Evolutionary conservation across 2,329 filamentous ascomycete species (phyloP).

Genomic region (Geosmithia flava): DNA sequence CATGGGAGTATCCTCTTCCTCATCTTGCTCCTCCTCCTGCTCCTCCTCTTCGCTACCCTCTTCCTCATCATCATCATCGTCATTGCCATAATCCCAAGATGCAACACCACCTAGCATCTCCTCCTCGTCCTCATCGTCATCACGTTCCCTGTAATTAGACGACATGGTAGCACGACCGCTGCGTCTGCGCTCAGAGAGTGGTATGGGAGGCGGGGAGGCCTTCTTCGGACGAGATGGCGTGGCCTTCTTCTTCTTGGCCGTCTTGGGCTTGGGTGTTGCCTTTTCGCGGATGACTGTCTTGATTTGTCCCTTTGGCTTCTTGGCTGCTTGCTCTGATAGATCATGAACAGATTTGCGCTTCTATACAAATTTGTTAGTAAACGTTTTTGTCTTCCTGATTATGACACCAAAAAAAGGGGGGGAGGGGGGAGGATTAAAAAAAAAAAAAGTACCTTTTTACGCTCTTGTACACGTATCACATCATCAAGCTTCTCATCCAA

Average conservation of each 20-base stretch:
- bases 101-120: constrained; percentile 51
- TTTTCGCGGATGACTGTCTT: constrained; percentile 24
- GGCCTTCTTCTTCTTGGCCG: constrained; percentile 18
- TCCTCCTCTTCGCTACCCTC: constrained; percentile 3
- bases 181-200: constrained; percentile 36
- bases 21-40: constrained; percentile 1
- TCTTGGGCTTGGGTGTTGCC: constrained; percentile 20
- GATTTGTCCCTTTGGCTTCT: constrained; percentile 18
- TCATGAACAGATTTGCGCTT: constrained; percentile 46
- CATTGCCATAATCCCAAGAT: constrained; percentile 38
- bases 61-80: constrained; percentile 5
- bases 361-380: constrained; percentile 21
- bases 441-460: constrained; percentile 46
- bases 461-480: constrained; percentile 50
- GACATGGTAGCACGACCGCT: constrained; percentile 37
- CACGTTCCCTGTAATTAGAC: constrained; percentile 42
- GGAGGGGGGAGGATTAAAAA: too few relatives aligned
- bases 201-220: constrained; percentile 13
- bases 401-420: too few relatives aligned
- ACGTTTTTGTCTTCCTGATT: too few relatives aligned
- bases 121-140: constrained; percentile 44
- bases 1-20: not conserved
- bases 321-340: constrained; percentile 28
- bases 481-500: constrained; percentile 67
- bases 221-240: constrained; percentile 10